Conservation (phyloP, 148 eudicot genomes). For the Amaranthus palmeri region DNA sequence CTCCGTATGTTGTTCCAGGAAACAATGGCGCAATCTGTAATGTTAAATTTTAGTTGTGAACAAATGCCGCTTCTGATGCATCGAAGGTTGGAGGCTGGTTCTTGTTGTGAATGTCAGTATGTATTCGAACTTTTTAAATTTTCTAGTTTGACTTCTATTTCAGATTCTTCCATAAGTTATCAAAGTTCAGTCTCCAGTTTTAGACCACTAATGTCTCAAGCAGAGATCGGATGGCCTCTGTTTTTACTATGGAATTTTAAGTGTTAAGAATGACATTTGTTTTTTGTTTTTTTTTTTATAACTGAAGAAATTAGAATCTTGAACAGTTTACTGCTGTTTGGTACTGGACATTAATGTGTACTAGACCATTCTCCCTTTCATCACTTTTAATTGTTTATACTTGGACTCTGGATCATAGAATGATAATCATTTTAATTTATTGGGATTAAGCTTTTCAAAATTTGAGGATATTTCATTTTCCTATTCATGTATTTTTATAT, state of each 20-base stretch:
- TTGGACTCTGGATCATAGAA: neutral
- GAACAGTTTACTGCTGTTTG: neutral
- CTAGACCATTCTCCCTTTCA: neutral
- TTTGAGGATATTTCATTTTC: neutral
- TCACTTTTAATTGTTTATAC: neutral
- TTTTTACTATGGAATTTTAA: neutral
- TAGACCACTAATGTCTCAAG: neutral
- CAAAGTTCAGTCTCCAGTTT: neutral
- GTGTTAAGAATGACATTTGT: neutral
- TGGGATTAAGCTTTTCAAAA: neutral
- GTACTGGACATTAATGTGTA: neutral
- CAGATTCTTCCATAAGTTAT: neutral
- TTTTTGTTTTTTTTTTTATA: neutral
- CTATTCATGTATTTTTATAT: neutral
- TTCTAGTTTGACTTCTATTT: neutral
- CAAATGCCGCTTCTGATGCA: slow-evolving; percentile 14
- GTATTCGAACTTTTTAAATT: neutral
- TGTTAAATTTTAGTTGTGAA: slow-evolving; percentile 12
- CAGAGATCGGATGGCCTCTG: slow-evolving; percentile 3
- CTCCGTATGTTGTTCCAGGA: too few species aligned
- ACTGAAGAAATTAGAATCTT: neutral
- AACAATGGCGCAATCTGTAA: neutral
- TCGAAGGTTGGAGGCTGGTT: slow-evolving; percentile 2
- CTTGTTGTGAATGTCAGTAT: slow-evolving; percentile 2
- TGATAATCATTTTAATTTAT: neutral